Percentiles rank a stretch among this genome's conserved stretches.
Evolutionary conservation across 2,329 filamentous ascomycete species (phyloP).

Genomic region (Alternaria angustiovoidea): DNA sequence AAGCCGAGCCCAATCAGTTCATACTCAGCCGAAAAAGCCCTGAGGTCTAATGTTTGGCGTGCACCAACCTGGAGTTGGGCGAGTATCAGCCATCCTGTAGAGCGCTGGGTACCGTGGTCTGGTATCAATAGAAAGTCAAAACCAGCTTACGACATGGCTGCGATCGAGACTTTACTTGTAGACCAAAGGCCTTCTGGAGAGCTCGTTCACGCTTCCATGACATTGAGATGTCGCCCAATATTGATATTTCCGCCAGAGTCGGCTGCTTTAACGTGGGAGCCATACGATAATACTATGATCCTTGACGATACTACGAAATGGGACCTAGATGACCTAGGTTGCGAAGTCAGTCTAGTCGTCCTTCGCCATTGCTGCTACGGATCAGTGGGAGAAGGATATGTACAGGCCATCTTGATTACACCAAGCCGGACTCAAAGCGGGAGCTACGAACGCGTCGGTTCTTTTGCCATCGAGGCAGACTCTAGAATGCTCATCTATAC

Average conservation of each 20-base stretch:
- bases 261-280: not conserved
- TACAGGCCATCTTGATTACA: not conserved
- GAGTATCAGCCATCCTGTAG: not conserved
- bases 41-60: not conserved
- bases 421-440: not conserved
- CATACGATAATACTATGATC: not conserved
- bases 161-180: not conserved
- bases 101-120: no score
- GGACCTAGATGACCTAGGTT: not conserved
- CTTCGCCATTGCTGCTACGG: not conserved
- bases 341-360: not conserved
- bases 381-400: not conserved
- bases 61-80: slow-evolving; percentile 15
- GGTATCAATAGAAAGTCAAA: not conserved
- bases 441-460: not conserved
- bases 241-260: not conserved
- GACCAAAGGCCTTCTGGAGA: not conserved
- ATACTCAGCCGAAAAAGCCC: not conserved
- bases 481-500: not conserved
- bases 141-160: not conserved
- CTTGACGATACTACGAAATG: not conserved
- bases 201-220: not conserved
- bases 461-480: not conserved
- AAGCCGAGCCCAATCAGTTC: no score
- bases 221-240: not conserved